phyloP scores from a whole-genome alignment of 2,329 filamentous ascomycete species.

The Waltergamsia citrina region DNA sequence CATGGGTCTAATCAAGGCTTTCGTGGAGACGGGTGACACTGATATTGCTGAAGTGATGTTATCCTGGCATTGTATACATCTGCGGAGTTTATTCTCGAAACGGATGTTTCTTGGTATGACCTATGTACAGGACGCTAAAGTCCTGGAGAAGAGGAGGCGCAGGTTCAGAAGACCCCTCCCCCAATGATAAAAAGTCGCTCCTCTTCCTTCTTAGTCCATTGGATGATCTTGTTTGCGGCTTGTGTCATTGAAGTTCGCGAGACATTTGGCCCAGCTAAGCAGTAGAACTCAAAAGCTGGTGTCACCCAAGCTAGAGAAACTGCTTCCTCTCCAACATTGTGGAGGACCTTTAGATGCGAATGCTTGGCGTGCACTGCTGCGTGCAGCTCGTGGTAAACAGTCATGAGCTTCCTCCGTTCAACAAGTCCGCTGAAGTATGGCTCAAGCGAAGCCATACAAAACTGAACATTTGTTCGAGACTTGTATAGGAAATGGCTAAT shows the following conservation, averaged over 20 bases:
- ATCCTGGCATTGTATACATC: too few species aligned
- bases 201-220: conserved; percentile 88
- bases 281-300: conserved; percentile 87
- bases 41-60: too few species aligned
- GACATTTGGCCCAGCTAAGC: conserved; percentile 71
- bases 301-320: conserved; percentile 87
- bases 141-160: too few species aligned
- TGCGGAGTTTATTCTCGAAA: too few species aligned
- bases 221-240: conserved; percentile 79
- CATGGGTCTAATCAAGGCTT: too few species aligned
- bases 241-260: conserved; percentile 62
- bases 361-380: conserved; percentile 76
- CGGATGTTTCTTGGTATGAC: too few species aligned
- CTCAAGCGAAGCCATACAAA: conserved; percentile 76
- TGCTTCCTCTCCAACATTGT: conserved; percentile 64
- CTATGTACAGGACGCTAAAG: too few species aligned
- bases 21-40: too few species aligned
- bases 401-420: conserved; percentile 64
- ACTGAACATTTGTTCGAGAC: conserved; percentile 88
- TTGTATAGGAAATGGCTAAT: conserved; percentile 95
- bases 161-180: conserved; percentile 81
- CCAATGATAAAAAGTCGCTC: conserved; percentile 95
- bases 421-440: conserved; percentile 54
- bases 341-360: conserved; percentile 77
- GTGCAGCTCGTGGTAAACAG: conserved; percentile 78